Evolutionary conservation across 148 eudicot genomes (phyloP).

Genomic region (Persicaria tinctoria): DNA sequence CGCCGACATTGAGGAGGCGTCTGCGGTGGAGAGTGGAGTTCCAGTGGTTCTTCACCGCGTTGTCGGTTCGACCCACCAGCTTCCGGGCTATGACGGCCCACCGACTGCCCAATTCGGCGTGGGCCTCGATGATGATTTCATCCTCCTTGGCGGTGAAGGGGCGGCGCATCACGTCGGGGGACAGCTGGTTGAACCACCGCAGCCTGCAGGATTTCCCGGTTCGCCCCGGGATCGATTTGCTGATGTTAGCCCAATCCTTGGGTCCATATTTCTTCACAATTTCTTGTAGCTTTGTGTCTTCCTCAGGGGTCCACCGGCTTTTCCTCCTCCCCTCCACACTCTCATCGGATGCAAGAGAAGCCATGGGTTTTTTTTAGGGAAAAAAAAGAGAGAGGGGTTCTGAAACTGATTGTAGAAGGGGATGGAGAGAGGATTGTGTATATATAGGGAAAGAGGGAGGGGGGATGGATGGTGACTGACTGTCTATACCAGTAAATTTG

Average conservation of each 20-base stretch:
- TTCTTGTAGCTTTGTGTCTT: slow-evolving; percentile 35
- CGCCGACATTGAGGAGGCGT: too few relatives aligned
- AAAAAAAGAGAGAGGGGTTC: background rate
- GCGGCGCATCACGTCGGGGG: slow-evolving; percentile 48
- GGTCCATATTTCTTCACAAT: slow-evolving; percentile 49
- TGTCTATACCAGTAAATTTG: too few relatives aligned
- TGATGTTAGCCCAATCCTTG: slow-evolving; percentile 56
- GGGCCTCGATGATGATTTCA: slow-evolving; percentile 39
- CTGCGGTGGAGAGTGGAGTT: slow-evolving; percentile 38
- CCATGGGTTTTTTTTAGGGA: background rate
- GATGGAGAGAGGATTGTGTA: background rate
- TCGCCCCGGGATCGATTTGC: slow-evolving; percentile 44
- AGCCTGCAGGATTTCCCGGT: slow-evolving; percentile 64
- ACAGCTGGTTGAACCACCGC: slow-evolving; percentile 68
- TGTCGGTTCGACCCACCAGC: slow-evolving; percentile 52
- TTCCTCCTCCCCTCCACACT: slow-evolving; percentile 19
- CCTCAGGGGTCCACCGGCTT: slow-evolving; percentile 62
- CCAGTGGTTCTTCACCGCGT: slow-evolving; percentile 64
- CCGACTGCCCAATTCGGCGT: slow-evolving; percentile 35
- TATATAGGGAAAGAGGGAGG: too few relatives aligned
- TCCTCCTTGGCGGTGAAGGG: slow-evolving; percentile 52
- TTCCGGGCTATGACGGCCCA: slow-evolving; percentile 60
- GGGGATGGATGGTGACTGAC: too few relatives aligned
- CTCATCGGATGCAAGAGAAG: background rate
- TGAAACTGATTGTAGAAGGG: background rate